phyloP scores from a whole-genome alignment of 192 early-diverging fungal species.

The Coemansia umbellata region DNA sequence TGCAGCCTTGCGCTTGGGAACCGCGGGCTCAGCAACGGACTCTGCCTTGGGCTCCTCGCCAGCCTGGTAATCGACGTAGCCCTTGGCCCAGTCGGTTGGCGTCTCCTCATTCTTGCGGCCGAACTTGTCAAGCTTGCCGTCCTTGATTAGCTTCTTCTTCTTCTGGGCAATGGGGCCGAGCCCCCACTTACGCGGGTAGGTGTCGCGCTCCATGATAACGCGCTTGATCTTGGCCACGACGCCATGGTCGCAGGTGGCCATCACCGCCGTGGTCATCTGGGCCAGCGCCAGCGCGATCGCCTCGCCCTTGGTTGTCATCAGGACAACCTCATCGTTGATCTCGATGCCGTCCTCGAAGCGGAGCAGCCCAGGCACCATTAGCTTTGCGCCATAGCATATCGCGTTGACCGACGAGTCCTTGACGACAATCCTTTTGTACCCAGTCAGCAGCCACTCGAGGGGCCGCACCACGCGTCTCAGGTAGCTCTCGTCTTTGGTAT shows the following conservation, averaged over 20 bases:
- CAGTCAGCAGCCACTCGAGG: slow-evolving; percentile 87
- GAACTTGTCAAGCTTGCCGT: slow-evolving; percentile 97
- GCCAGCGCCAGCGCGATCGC: slow-evolving; percentile 97
- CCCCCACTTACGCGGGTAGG: slow-evolving; percentile 97
- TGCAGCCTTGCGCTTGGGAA: slow-evolving; percentile 26
- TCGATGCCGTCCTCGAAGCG: slow-evolving; percentile 95
- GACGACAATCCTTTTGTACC: slow-evolving; percentile 96
- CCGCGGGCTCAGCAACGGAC: not conserved
- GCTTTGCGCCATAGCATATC: slow-evolving; percentile 98
- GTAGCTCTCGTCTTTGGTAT: slow-evolving; percentile 97
- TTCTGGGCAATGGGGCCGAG: slow-evolving; percentile 91
- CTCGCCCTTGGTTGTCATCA: slow-evolving; percentile 99
- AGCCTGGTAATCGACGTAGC: slow-evolving; percentile 62
- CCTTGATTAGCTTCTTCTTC: slow-evolving; percentile 98
- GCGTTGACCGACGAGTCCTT: slow-evolving; percentile 99
- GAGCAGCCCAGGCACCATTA: slow-evolving; percentile 97
- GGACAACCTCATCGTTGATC: slow-evolving; percentile 93
- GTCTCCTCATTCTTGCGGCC: slow-evolving; percentile 86
- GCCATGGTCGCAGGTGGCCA: slow-evolving; percentile 95
- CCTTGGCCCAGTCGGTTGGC: slow-evolving; percentile 78
- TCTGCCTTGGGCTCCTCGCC: not conserved
- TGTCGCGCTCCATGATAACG: slow-evolving; percentile 99
- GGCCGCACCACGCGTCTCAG: slow-evolving; percentile 90
- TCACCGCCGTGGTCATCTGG: slow-evolving; percentile 95
- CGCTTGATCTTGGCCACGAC: slow-evolving; percentile 99